phyloP scores from a whole-genome alignment of 2,329 filamentous ascomycete genomes.

The Verticillium isaacii region DNA sequence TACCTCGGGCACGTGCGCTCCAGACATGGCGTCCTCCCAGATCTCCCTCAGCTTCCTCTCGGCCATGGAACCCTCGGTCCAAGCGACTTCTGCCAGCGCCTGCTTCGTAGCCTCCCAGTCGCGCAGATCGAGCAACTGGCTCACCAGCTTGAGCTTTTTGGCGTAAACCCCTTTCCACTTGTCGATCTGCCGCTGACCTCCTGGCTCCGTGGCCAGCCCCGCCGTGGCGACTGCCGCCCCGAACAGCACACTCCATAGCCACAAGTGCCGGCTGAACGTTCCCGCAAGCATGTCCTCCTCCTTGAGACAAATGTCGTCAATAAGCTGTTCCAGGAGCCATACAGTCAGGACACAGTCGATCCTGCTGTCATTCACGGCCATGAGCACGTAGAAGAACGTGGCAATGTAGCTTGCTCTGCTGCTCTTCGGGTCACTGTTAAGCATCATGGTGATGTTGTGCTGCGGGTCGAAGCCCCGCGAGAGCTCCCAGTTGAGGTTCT shows the following conservation, averaged over 20 bases:
- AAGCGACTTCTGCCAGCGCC: slow-evolving; percentile 31
- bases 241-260: slow-evolving; percentile 42
- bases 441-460: slow-evolving; percentile 26
- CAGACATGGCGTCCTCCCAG: slow-evolving; percentile 33
- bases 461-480: slow-evolving; percentile 25
- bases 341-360: slow-evolving; percentile 38
- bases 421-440: slow-evolving; percentile 28
- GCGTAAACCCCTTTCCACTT: slow-evolving; percentile 32
- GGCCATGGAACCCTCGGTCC: slow-evolving; percentile 33
- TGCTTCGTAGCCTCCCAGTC: slow-evolving; percentile 33
- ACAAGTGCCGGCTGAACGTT: slow-evolving; percentile 35
- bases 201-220: slow-evolving; percentile 27
- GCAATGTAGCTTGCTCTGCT: slow-evolving; percentile 41
- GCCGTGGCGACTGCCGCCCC: slow-evolving; percentile 35
- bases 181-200: slow-evolving; percentile 31
- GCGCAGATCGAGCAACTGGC: slow-evolving; percentile 28
- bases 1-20: background rate
- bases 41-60: slow-evolving; percentile 33
- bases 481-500: slow-evolving; percentile 31
- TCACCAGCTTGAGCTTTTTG: slow-evolving; percentile 35
- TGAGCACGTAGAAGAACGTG: slow-evolving; percentile 41
- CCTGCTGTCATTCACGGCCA: slow-evolving; percentile 34
- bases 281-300: slow-evolving; percentile 33
- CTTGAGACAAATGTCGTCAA: slow-evolving; percentile 36
- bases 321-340: slow-evolving; percentile 40